Base-by-base conservation (phyloP, 176 grass and related monocot species). In the Cymbopogon citratus region DNA sequence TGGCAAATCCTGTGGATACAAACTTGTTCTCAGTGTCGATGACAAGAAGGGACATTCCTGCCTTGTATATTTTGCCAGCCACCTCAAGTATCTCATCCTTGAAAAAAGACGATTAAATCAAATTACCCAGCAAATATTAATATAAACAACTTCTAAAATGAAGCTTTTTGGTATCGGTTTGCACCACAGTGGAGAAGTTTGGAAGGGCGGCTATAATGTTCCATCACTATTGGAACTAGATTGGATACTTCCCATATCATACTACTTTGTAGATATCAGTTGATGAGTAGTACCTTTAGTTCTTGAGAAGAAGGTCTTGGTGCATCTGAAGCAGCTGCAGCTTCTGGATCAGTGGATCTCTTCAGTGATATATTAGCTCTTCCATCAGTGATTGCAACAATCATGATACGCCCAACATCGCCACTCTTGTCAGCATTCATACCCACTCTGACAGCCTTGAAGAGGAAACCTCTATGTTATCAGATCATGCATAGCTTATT, bases 351-450 rank as follows among this genome's bases (percentile, higher is more conserved):
- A 81, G 77, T 93, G 26, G 95, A 98, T 91, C 74, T 93, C 89
- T 98, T 98, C 51, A 98, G 73, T 56, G 95, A 95, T 67, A 98
- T 76, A 76, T 98, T 98, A 59, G 95, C 95, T 88, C 95, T 91
- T 83, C 95, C 92, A 63, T 98, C 95, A 9, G 95, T 98, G 84
- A 98, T 91, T 80, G 92, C 95, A 85, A 98, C 95, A 35, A 98
- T 95, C 95, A 98, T 98, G 40, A 98, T 84, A 43, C 95, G 92
- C 45, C 95, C 95, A 70, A 98, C 95, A 91, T 98, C 95, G 4
- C 95, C 90, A 80, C 95, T 95, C 83, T 98, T 98, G 84, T 95
- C 95, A 87, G 95, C 95, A 91, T 98, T 98, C 87, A 98, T 27
- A 9, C 95, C 95, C 74, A 98, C 95, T 84, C 95, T 98, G 80